Percentiles rank a stretch among this genome's conserved stretches.
phyloP scores from a whole-genome alignment of 805 yeast species.

The Saturnispora sekii region DNA sequence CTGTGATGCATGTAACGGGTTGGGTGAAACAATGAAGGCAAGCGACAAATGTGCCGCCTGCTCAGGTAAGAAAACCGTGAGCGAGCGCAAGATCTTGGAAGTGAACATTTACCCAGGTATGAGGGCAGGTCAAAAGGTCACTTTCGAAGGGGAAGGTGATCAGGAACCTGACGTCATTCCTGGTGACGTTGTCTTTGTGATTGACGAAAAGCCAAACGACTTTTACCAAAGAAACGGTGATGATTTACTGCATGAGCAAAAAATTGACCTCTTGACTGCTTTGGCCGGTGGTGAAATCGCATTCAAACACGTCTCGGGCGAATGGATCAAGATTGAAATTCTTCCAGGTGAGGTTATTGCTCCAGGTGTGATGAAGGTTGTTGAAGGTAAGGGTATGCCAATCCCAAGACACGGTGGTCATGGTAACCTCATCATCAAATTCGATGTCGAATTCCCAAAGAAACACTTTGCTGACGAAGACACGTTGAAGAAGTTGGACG shows the following conservation, averaged over 20 bases:
- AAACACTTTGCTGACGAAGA: conserved; percentile 66
- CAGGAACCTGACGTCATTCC: conserved; percentile 92
- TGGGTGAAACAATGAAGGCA: conserved; percentile 79
- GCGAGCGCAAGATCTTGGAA: conserved; percentile 87
- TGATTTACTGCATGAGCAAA: conserved; percentile 76
- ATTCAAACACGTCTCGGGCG: conserved; percentile 85
- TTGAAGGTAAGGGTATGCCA: conserved; percentile 97
- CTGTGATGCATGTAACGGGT: conserved; percentile 88
- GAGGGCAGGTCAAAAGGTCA: conserved; percentile 87
- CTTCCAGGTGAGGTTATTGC: conserved; percentile 89
- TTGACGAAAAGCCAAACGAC: conserved; percentile 83
- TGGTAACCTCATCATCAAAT: conserved; percentile 82
- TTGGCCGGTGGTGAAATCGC: conserved; percentile 92
- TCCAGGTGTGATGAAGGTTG: conserved; percentile 72
- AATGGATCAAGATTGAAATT: conserved; percentile 72
- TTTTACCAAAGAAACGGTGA: conserved; percentile 80
- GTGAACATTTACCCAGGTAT: conserved; percentile 96
- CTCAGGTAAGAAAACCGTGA: conserved; percentile 77
- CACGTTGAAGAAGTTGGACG: conserved; percentile 61
- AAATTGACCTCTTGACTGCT: conserved; percentile 87
- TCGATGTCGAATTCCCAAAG: conserved; percentile 82
- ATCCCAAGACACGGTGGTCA: conserved; percentile 75
- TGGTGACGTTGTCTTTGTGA: conserved; percentile 90
- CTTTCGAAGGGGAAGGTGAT: conserved; percentile 93
- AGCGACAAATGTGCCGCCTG: conserved; percentile 84